Base-by-base conservation (phyloP, 73 alveolate genomes). In the Stentor coeruleus region DNA sequence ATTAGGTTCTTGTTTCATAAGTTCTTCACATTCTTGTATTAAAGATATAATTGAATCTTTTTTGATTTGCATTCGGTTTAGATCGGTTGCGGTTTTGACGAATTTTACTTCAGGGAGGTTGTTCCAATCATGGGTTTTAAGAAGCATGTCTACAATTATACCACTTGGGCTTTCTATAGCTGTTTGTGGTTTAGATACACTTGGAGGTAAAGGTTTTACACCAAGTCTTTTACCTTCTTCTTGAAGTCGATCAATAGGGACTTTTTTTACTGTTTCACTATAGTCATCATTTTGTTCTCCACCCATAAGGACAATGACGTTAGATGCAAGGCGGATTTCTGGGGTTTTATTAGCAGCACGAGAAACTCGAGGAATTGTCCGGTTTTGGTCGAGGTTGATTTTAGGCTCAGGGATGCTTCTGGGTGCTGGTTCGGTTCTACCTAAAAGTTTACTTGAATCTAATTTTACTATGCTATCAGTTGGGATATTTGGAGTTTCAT, bases 401-500 rank as follows among this genome's bases (percentile, higher is more conserved):
- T 85, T 58, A 76, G 59, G n/a, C 36, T 14, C 0, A 76, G n/a
- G n/a, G n/a, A n/a, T n/a, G 91, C 31, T 59, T 36, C 39, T 42
- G 94, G 86, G 20, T 86, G 74, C 58, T 94, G 97, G 77, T 92
- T 90, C 41, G n/a, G n/a, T n/a, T n/a, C 93, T 92, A 26, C 75
- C 84, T 79, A 95, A 90, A 26, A 95, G 85, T 77, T 91, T 92
- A 38, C 81, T 87, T 38, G 95, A 66, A 86, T 91, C 94, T 30
- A 95, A 92, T 79, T 89, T 89, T 31, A 93, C 88, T 49, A 95
- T 93, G 35, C 87, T 88, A 82, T 93, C 94, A 39, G 95, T 95
- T 14, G 99, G 98, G 36, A 95, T 93, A 55, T 93, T 91, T 11
- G 99, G 97, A 77, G 94, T 91, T 82, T 92, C 96, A 81, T 91